Conservation (phyloP, 164 flowering plant species). For the Piper betle region DNA sequence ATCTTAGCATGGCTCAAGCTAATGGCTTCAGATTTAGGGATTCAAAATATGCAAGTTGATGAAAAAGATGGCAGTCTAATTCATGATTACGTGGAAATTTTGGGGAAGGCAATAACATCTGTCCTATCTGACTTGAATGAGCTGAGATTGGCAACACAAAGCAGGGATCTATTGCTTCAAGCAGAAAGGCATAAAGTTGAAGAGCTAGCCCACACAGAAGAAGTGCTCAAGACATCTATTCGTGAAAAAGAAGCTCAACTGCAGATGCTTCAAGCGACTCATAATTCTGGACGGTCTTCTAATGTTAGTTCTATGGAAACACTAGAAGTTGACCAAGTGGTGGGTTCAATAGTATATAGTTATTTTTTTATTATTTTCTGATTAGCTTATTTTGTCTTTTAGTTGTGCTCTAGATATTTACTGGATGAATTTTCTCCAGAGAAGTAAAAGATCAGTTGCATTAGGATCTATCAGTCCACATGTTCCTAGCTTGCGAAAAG, state of each 20-base stretch:
- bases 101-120: conserved; percentile 43
- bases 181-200: conserved; percentile 51
- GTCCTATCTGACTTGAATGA: conserved; percentile 55
- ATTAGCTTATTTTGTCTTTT: background rate
- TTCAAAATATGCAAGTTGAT: conserved; percentile 23
- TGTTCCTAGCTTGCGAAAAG: conserved; percentile 73
- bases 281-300: conserved; percentile 28
- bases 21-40: conserved; percentile 26
- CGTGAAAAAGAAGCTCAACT: conserved; percentile 60
- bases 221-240: conserved; percentile 48
- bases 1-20: conserved; percentile 51
- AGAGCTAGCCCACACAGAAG: conserved; percentile 40
- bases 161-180: conserved; percentile 45
- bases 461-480: conserved; percentile 51
- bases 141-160: conserved; percentile 35
- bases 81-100: conserved; percentile 31
- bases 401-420: background rate
- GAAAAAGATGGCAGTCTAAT: conserved; percentile 14
- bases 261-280: conserved; percentile 33
- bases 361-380: background rate
- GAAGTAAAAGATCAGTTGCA: conserved; percentile 46
- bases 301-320: conserved; percentile 34
- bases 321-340: conserved; percentile 70
- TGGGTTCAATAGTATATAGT: conserved; percentile 14
- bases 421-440: conserved; percentile 22